Evolutionary conservation across 495 filamentous ascomycete genomes (phyloP), one percentile per base, ranked within the genome.

Genomic region (Corynascus novoguineensis): DNA sequence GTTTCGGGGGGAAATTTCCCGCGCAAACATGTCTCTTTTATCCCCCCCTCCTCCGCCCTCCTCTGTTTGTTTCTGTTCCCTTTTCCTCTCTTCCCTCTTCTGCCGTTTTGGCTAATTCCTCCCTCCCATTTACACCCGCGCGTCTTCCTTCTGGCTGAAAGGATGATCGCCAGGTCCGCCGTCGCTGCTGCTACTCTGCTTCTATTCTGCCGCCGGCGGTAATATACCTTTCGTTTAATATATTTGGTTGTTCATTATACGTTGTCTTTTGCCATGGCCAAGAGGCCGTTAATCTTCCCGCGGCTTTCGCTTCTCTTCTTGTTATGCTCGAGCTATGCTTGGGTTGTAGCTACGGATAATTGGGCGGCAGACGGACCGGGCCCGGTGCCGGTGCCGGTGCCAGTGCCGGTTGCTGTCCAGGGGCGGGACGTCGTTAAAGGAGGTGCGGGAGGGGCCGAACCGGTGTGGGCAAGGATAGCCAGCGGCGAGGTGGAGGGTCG

Each of bases 151-250:
- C 50, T 64, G 64, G 58, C 64, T 64, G 59, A 65, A 64, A 64
- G 50, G 40, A 69, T 69, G 67, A 69, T 69, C 64, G 61, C 28
- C 66, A 56, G 29, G 46, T 15, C 49, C 46, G 57, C 55, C 50
- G 54, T 63, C 60, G 32, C 40, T 53, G 32, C 11, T 60, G 49
- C 28, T 55, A 48, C 59, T 57, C 50, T 56, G 41, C n/a, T 47
- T 57, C 35, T 21, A 61, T 64, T 63, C 55, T 61, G 58, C 66
- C 66, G 66, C 64, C 53, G 66, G 61, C 64, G 66, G 62, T 64
- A 55, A 48, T 22, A 48, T 45, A 37, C 29, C 21, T 22, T 21
- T 41, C n/a, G 34, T 49, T 40, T 53, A 14, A 37, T 55, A 48
- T 21, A 31, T 32, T 50, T 31, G 31, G 52, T 51, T 40, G n/a